Conservation (phyloP, 1,284 basidiomycete genomes). For the Athelia sp. region DNA sequence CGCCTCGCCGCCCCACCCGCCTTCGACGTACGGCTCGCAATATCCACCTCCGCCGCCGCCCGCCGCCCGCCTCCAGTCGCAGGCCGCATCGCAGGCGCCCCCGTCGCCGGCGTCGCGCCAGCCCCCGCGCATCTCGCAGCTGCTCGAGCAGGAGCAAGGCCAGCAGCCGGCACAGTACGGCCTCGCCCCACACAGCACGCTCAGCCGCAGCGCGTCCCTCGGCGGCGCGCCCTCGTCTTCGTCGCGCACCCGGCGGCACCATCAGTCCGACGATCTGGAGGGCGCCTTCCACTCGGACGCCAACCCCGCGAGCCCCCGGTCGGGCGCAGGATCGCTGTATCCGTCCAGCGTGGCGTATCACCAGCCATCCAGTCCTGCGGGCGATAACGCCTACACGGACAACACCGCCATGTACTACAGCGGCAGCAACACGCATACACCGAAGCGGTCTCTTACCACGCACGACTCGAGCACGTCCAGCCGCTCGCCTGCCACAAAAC, state of each 20-base stretch:
- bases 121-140: conserved; percentile 52
- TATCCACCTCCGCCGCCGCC: conserved; percentile 30
- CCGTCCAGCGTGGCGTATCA: conserved; percentile 55
- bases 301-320: conserved; percentile 31
- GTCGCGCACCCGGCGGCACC: conserved; percentile 49
- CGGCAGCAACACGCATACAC: conserved; percentile 36
- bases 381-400: conserved; percentile 38
- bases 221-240: conserved; percentile 39
- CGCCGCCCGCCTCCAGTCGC: conserved; percentile 6
- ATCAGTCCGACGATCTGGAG: conserved; percentile 66
- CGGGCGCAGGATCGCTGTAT: conserved; percentile 47
- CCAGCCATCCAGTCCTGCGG: conserved; percentile 16
- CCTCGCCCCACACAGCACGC: conserved; percentile 41
- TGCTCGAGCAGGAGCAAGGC: conserved; percentile 53
- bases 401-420: conserved; percentile 67
- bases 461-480: conserved; percentile 45
- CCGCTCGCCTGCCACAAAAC: conserved; percentile 51
- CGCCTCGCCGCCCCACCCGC: conserved; percentile 56
- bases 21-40: conserved; percentile 42
- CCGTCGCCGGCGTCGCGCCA: conserved; percentile 33
- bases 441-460: conserved; percentile 51
- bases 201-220: conserved; percentile 64
- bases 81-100: conserved; percentile 19
- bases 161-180: conserved; percentile 51
- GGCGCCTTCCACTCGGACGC: conserved; percentile 55